These are phyloP conservation scores for Ajuga chamaepitys DNA, from an alignment of 257 asterid genomes.

Conservation along the genomic window DNA sequence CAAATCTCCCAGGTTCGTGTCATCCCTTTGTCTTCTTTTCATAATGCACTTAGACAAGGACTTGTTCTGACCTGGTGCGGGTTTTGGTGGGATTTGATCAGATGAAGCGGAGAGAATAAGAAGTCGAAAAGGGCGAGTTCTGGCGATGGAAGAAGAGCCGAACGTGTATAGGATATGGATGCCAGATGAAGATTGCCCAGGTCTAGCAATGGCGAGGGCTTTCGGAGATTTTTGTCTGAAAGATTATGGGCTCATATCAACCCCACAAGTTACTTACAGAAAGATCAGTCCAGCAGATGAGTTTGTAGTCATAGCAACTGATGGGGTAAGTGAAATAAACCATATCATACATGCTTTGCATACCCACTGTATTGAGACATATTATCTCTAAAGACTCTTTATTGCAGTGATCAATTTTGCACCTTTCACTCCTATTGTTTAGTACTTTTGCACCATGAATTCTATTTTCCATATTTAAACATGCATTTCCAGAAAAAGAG, in stretches of 20 bases:
- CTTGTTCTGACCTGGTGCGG: too few species aligned
- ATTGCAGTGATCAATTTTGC: too few species aligned
- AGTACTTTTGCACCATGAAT: too few species aligned
- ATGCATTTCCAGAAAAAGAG: too few species aligned
- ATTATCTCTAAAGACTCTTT: too few species aligned
- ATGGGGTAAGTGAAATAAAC: constrained; percentile 64
- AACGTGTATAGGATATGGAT: constrained; percentile 73
- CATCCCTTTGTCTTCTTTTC: neutral
- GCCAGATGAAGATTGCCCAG: constrained; percentile 91
- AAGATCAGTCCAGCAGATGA: constrained; percentile 60
- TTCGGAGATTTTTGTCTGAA: constrained; percentile 88
- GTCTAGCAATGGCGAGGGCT: constrained; percentile 91
- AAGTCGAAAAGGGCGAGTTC: constrained; percentile 57
- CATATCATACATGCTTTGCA: too few species aligned
- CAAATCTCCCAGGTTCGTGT: constrained; percentile 62
- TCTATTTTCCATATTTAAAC: too few species aligned
- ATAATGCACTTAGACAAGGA: neutral
- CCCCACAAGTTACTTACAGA: constrained; percentile 55
- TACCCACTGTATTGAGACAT: too few species aligned
- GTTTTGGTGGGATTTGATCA: constrained; percentile 1
- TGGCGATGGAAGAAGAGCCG: constrained; percentile 83
- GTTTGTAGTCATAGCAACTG: constrained; percentile 77
- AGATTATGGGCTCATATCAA: constrained; percentile 70
- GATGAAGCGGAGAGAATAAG: constrained; percentile 58
- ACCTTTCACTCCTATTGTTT: too few species aligned